Evolutionary conservation across 257 asterid species (phyloP), one percentile per base, ranked within the genome.

Genomic region (Gentiana straminea): DNA sequence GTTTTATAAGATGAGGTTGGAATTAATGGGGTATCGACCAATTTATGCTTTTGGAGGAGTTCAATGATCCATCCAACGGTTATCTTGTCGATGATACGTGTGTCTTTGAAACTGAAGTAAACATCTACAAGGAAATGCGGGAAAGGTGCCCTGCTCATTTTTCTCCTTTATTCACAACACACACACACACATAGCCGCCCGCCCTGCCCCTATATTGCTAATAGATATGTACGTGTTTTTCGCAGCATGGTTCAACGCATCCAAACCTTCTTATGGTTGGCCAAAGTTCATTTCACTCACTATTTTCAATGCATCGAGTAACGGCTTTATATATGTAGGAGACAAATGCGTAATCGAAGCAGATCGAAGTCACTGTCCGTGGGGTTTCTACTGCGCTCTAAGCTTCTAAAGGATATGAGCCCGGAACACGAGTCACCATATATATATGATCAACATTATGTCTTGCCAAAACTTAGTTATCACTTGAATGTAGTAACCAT

Each of bases 191-290:
- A 7, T 4, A 8, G 11, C 35, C 9, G 36, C 3, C 9, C 3
- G 12, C 3, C 49, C 32, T 24, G 24, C 24, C 24, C 24, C 24
- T 24, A 24, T 24, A 24, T 24, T 24, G 24, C 24, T 24, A 24
- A 0, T 24, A 24, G 24, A 24, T 24, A 24, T 24, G 24, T 24
- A 24, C 24, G 24, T 48, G 8, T 55, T 59, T 38, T 11, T 51
- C 76, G 83, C 86, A 86, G 95, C 68, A 56, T 86, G 89, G 95
- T 86, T 79, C 75, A 68, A 77, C 59, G 59, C 70, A 49, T 60
- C 80, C 32, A 73, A 49, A 48, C 38, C 74, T 6, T 54, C 64
- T 13, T 68, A 77, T 36, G 95, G 92, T n/a, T 82, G 89, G 89
- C 81, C 80, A 59, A 68, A 81, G 71, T 85, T 72, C 47, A 65